phyloP scores from a whole-genome alignment of 306 rosid genomes.

The Quercus cerris region DNA sequence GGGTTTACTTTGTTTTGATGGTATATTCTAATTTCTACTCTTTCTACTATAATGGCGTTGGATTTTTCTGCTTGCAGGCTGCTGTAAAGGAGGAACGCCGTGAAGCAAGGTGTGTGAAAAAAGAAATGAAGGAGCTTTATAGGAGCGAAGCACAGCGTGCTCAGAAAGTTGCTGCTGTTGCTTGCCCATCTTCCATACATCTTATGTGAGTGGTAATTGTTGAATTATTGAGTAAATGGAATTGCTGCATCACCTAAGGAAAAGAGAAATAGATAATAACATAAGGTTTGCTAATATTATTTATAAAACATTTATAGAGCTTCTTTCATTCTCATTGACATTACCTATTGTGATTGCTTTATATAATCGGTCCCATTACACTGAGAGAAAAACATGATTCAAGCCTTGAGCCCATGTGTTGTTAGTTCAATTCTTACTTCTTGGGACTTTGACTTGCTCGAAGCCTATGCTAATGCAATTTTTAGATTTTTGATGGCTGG shows the following conservation, averaged over 20 bases:
- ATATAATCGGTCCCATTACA: no score
- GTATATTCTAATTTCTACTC: not conserved
- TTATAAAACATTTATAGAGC: no score
- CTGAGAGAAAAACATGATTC: no score
- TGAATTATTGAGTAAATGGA: not conserved
- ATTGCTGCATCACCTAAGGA: not conserved
- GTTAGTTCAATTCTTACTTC: no score
- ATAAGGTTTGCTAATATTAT: no score
- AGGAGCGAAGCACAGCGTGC: constrained; percentile 72
- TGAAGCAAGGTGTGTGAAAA: constrained; percentile 73
- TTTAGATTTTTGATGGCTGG: no score
- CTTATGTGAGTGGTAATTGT: constrained; percentile 43
- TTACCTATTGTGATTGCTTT: no score
- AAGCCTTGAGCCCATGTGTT: no score
- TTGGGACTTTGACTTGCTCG: no score
- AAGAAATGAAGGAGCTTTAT: constrained; percentile 80
- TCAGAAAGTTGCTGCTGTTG: constrained; percentile 74
- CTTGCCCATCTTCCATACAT: constrained; percentile 78
- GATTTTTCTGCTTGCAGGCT: constrained; percentile 35
- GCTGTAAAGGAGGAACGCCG: constrained; percentile 86
- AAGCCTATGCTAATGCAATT: no score
- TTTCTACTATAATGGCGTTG: not conserved
- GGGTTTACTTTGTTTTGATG: not conserved
- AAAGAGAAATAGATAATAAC: not conserved
- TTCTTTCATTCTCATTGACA: no score